Evolutionary conservation across 1,284 basidiomycete genomes (phyloP).

Genomic region (Ustilago bromivora): DNA sequence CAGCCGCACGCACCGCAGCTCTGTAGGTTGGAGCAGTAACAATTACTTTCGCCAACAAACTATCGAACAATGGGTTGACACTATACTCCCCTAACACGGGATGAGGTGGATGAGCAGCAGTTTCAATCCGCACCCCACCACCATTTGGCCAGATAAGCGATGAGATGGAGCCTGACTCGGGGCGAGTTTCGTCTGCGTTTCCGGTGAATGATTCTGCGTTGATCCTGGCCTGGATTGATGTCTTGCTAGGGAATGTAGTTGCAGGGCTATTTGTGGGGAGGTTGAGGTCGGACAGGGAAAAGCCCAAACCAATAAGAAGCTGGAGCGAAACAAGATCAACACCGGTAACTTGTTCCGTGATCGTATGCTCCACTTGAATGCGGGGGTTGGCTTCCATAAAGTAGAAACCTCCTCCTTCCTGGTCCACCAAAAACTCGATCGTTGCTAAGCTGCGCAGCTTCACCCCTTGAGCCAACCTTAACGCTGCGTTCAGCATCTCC

Average conservation of each 20-base stretch:
- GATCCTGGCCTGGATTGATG: constrained; percentile 42
- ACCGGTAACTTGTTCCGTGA: constrained; percentile 42
- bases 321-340: constrained; percentile 41
- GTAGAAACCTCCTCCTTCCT: constrained; percentile 17
- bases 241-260: constrained; percentile 8
- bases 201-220: constrained; percentile 43
- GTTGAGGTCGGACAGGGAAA: constrained; percentile 17
- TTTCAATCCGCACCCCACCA: constrained; percentile 48
- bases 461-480: constrained; percentile 16
- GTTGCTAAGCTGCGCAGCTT: constrained; percentile 36
- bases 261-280: background rate
- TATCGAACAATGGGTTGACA: constrained; percentile 51
- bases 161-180: constrained; percentile 30
- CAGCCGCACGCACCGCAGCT: constrained; percentile 18
- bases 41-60: constrained; percentile 56
- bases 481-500: constrained; percentile 20
- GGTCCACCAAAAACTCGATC: constrained; percentile 47
- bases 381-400: constrained; percentile 58
- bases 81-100: constrained; percentile 16
- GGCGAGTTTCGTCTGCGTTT: constrained; percentile 24
- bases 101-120: constrained; percentile 47
- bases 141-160: constrained; percentile 38
- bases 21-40: constrained; percentile 39
- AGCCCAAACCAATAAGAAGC: constrained; percentile 30
- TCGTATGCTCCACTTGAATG: constrained; percentile 55